Evolutionary conservation across 768 basidiomycete species (phyloP), one percentile per base, ranked within the genome.

Genomic region (Collybiopsis luxurians): DNA sequence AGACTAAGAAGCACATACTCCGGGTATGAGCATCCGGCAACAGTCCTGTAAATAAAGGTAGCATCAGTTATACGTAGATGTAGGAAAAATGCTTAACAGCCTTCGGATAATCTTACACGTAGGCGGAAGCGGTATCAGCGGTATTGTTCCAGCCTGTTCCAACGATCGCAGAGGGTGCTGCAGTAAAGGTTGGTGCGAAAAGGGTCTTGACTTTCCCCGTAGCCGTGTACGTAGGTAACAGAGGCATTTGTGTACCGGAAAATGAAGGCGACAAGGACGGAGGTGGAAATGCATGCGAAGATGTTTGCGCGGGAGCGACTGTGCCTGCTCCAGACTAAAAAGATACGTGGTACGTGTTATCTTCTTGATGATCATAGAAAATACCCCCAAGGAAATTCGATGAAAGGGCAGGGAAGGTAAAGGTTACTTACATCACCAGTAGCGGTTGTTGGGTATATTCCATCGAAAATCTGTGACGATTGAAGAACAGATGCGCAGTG

Each of bases 91-190:
- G 28, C 40, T 21, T 28, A 69, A 36, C 0, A n/a, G n/a, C n/a
- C n/a, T n/a, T n/a, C n/a, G n/a, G n/a, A n/a, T n/a, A n/a, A 21
- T 17, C 77, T 55, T 65, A 78, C 77, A 82, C 83, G 64, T 79
- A 83, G 24, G 83, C 85, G 26, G 72, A 67, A 11, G 67, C 76
- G 11, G 75, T 85, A 71, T 96, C 95, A 3, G 74, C 72, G 15
- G 81, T 59, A 66, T 93, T 87, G 55, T 74, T 73, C 94, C 94
- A 96, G 39, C 94, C 94, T 34, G 72, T 74, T 3, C 93, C 94
- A 4, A 81, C 82, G 28, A 63, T 68, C 4, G 77, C 75, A 28
- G 75, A 76, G 21, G 81, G 79, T 10, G 80, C 80, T 28, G 78
- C 69, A 2, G 85, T 81, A 66, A 87, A 86, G 11, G 83, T 85